phyloP scores from a whole-genome alignment of 2,329 filamentous ascomycete genomes.

The Colletotrichum melonis region DNA sequence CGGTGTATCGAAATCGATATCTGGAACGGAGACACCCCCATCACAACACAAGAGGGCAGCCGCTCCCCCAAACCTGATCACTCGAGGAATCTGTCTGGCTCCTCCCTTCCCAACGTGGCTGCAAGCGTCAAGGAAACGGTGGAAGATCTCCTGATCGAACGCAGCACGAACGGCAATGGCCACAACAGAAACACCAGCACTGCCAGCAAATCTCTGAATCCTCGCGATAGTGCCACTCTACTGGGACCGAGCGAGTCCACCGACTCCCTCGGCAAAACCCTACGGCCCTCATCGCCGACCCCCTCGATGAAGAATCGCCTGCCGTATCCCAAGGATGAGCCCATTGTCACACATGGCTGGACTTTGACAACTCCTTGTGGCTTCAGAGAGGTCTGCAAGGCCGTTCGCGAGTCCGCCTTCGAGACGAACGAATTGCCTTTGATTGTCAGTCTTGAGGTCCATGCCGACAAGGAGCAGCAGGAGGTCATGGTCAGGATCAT shows the following conservation, averaged over 20 bases:
- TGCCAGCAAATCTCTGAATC: slow-evolving; percentile 44
- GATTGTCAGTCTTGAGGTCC: slow-evolving; percentile 93
- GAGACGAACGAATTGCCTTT: slow-evolving; percentile 80
- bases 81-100: slow-evolving; percentile 58
- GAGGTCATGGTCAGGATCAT: slow-evolving; percentile 95
- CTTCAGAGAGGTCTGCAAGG: slow-evolving; percentile 87
- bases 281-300: slow-evolving; percentile 35
- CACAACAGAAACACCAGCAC: slow-evolving; percentile 55
- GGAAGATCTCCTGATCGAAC: slow-evolving; percentile 43
- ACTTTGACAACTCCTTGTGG: slow-evolving; percentile 88
- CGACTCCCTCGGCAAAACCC: slow-evolving; percentile 39
- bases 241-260: slow-evolving; percentile 49
- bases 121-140: slow-evolving; percentile 52
- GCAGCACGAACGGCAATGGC: slow-evolving; percentile 35
- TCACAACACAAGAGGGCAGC: slow-evolving; percentile 45
- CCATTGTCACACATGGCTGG: slow-evolving; percentile 84
- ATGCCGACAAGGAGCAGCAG: slow-evolving; percentile 85
- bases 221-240: slow-evolving; percentile 36
- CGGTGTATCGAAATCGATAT: slow-evolving; percentile 96
- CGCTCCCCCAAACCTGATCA: slow-evolving; percentile 57
- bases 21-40: slow-evolving; percentile 77
- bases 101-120: slow-evolving; percentile 57
- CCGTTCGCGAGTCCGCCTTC: slow-evolving; percentile 84
- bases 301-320: slow-evolving; percentile 39
- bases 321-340: slow-evolving; percentile 66